phyloP scores from a whole-genome alignment of 257 asterid species.

The Nyctanthes arbortristis region DNA sequence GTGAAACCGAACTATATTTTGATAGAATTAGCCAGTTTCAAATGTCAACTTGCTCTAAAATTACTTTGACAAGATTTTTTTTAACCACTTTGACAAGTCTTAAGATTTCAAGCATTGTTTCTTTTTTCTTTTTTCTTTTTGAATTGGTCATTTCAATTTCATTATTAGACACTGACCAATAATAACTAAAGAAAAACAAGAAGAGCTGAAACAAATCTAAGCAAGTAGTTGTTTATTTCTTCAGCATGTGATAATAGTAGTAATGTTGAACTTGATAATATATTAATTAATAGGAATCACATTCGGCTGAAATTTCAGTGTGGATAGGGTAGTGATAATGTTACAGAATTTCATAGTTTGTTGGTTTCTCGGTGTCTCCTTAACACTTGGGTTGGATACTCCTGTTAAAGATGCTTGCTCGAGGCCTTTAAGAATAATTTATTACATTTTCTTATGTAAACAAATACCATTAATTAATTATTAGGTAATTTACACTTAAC shows the following conservation, averaged over 20 bases:
- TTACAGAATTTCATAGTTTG: slow-evolving; percentile 24
- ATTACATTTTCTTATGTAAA: background rate
- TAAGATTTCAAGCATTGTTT: no score
- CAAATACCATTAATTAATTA: no score
- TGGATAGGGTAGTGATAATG: slow-evolving; percentile 15
- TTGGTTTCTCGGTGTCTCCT: slow-evolving; percentile 27
- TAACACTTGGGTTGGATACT: slow-evolving; percentile 9
- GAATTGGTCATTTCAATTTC: no score
- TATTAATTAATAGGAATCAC: slow-evolving; percentile 5
- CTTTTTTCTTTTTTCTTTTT: no score
- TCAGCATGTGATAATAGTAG: background rate
- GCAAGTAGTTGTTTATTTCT: background rate
- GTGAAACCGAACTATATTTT: no score
- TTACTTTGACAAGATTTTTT: no score
- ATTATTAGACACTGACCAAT: no score
- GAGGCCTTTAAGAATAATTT: background rate
- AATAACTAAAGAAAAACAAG: background rate
- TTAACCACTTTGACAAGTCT: no score
- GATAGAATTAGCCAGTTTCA: no score
- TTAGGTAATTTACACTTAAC: no score
- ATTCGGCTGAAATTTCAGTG: slow-evolving; percentile 1
- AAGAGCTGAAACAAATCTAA: background rate
- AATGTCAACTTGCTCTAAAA: no score
- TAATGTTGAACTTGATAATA: background rate
- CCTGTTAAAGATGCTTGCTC: slow-evolving; percentile 19